Evolutionary conservation across 768 basidiomycete species (phyloP).

Genomic region (Lentinula guzmanii): DNA sequence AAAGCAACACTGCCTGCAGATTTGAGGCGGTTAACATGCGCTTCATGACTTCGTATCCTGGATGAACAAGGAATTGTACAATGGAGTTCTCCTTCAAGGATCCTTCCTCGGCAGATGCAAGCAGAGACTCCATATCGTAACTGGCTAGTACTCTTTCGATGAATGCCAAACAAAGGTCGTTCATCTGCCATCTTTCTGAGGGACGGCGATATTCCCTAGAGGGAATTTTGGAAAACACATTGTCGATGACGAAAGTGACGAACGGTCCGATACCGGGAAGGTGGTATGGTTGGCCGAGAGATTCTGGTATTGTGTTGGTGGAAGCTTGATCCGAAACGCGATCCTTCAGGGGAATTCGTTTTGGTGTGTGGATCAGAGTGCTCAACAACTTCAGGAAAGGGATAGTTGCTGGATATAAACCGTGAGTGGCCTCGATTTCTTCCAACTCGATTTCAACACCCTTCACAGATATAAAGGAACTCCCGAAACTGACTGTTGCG

Average conservation of each 20-base stretch:
- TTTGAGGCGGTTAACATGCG: conserved; percentile 68
- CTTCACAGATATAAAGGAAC: conserved; percentile 51
- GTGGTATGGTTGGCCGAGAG: conserved; percentile 75
- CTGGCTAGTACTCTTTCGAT: conserved; percentile 79
- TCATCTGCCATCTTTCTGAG: conserved; percentile 81
- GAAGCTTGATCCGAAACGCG: conserved; percentile 51
- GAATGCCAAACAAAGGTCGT: conserved; percentile 79
- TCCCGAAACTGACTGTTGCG: conserved; percentile 30
- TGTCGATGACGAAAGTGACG: conserved; percentile 82
- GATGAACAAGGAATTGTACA: conserved; percentile 60
- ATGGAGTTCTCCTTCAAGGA: conserved; percentile 47
- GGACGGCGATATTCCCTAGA: conserved; percentile 69
- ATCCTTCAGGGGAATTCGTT: conserved; percentile 58
- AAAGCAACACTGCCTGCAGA: conserved; percentile 68
- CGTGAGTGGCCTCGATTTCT: conserved; percentile 74
- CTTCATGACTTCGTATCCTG: conserved; percentile 83
- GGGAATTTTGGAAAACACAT: conserved; percentile 75
- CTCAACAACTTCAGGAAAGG: conserved; percentile 81
- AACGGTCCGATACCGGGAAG: conserved; percentile 79
- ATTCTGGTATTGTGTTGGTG: conserved; percentile 73
- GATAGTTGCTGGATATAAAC: conserved; percentile 82
- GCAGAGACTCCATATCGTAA: conserved; percentile 73
- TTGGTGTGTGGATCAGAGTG: conserved; percentile 79
- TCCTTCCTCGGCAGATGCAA: conserved; percentile 50
- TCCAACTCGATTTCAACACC: conserved; percentile 87